Percentiles rank a stretch among this genome's conserved stretches.
Evolutionary conservation across 2,329 filamentous ascomycete genomes (phyloP).

Genomic region (Pseudogymnoascus destructans): DNA sequence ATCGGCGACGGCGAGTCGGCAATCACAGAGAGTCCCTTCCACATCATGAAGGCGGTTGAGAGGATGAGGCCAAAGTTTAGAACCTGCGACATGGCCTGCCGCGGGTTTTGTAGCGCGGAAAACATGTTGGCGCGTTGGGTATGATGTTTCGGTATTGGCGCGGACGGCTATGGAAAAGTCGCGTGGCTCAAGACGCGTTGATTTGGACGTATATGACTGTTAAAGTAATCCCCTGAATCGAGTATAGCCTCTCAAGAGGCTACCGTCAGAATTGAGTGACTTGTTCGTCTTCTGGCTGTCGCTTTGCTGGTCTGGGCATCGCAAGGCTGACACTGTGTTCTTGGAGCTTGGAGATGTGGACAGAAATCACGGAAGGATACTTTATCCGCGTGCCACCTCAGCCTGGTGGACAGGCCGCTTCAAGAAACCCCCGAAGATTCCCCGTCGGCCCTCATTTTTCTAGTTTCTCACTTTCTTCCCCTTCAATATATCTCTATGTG

Average conservation of each 20-base stretch:
- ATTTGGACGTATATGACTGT: background rate
- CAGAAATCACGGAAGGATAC: slow-evolving; percentile 1
- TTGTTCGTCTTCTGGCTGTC: background rate
- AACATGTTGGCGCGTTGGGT: slow-evolving; percentile 32
- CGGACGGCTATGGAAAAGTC: background rate
- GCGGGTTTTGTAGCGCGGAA: slow-evolving; percentile 44
- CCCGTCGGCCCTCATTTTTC: background rate
- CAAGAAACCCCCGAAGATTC: background rate
- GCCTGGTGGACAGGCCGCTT: background rate
- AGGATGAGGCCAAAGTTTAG: slow-evolving; percentile 64
- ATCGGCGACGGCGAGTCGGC: slow-evolving; percentile 47
- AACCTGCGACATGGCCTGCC: slow-evolving; percentile 52
- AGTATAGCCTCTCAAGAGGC: background rate
- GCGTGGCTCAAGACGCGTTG: background rate
- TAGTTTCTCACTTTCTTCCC: background rate
- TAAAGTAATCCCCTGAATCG: background rate
- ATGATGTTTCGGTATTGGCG: background rate
- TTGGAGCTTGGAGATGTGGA: slow-evolving; percentile 5
- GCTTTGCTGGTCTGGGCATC: slow-evolving; percentile 10
- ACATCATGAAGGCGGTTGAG: slow-evolving; percentile 61
- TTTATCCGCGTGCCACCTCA: slow-evolving; percentile 4
- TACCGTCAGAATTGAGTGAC: background rate
- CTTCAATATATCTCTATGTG: background rate
- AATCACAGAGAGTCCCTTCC: slow-evolving; percentile 56
- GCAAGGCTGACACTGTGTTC: slow-evolving; percentile 12